phyloP scores from a whole-genome alignment of 2,329 filamentous ascomycete species.

The Diaporthe citrichinensis region DNA sequence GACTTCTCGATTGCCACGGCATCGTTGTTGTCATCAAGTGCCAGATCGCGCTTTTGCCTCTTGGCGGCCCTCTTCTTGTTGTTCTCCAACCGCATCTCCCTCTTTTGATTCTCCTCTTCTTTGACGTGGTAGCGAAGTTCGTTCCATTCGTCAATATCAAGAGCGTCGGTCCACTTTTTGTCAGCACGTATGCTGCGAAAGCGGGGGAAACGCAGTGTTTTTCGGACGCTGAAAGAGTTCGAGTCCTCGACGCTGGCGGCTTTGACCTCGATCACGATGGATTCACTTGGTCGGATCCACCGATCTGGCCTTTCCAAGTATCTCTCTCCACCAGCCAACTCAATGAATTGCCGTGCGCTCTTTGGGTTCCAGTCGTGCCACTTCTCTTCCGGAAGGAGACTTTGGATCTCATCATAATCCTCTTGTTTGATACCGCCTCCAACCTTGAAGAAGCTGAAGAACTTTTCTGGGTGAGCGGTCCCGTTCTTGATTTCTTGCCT shows the following conservation, averaged over 20 bases:
- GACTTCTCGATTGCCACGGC: constrained; percentile 58
- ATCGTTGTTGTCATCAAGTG: constrained; percentile 78
- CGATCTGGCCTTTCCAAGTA: constrained; percentile 84
- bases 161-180: constrained; percentile 84
- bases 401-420: constrained; percentile 87
- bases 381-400: constrained; percentile 85
- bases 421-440: constrained; percentile 91
- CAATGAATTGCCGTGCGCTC: constrained; percentile 83
- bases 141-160: constrained; percentile 84
- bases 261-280: constrained; percentile 89
- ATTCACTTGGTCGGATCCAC: constrained; percentile 93
- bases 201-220: constrained; percentile 91
- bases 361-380: constrained; percentile 89
- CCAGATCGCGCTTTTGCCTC: constrained; percentile 76
- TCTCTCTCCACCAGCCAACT: constrained; percentile 82
- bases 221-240: constrained; percentile 81
- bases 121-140: constrained; percentile 79
- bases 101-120: constrained; percentile 78
- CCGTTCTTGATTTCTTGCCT: constrained; percentile 74
- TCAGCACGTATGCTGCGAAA: constrained; percentile 88
- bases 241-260: constrained; percentile 83
- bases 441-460: constrained; percentile 96
- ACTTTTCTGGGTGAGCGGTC: constrained; percentile 76
- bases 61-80: constrained; percentile 68
- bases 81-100: constrained; percentile 82